These are phyloP conservation scores for Diaporthe sp. DNA, from an alignment of 2,329 filamentous ascomycete species.

Conservation along the genomic window DNA sequence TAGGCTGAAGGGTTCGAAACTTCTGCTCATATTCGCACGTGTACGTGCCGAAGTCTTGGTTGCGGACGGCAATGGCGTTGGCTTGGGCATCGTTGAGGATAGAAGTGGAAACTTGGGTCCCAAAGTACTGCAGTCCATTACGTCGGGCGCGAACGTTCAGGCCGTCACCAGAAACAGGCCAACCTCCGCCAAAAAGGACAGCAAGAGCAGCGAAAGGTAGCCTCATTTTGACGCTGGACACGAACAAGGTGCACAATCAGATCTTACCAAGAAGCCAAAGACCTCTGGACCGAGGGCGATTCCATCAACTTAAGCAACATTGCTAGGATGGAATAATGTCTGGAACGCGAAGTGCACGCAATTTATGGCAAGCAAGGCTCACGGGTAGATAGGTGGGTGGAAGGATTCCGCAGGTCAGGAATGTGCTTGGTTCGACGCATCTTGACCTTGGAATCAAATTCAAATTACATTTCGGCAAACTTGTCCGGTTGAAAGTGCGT, in stretches of 20 bases:
- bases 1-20: conserved; percentile 73
- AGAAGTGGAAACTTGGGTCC: conserved; percentile 72
- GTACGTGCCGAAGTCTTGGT: conserved; percentile 71
- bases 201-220: not conserved
- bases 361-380: not conserved
- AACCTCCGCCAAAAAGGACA: not conserved
- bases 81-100: conserved; percentile 67
- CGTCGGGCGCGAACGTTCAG: conserved; percentile 34
- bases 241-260: not conserved
- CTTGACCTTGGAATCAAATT: not conserved
- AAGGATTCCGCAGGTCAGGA: not conserved
- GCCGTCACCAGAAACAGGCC: conserved; percentile 27
- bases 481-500: not conserved
- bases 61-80: conserved; percentile 64
- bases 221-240: conserved; percentile 8
- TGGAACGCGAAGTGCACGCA: not conserved
- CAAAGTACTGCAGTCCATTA: conserved; percentile 64
- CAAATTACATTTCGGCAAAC: not conserved
- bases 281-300: not conserved
- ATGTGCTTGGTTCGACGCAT: not conserved
- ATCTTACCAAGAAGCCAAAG: not conserved
- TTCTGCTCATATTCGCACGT: conserved; percentile 73
- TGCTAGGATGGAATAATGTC: not conserved
- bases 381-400: not conserved
- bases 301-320: not conserved